phyloP scores from a whole-genome alignment of 176 grass and related monocot species.

The Sorghum bicolor region Sorghum_bicolor_NCBIv3 NC_012875.2:54172501-54173000 shows the following conservation, averaged over 20 bases:
- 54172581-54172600: too few species aligned
- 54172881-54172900: background rate
- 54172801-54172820: background rate
- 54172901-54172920: background rate
- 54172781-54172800: background rate
- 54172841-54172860: conserved; percentile 15
- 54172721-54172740: background rate
- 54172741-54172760: background rate
- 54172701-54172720: background rate
- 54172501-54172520: too few species aligned
- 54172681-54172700: background rate
- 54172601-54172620: too few species aligned
- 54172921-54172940: background rate
- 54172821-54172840: conserved; percentile 13
- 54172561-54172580: too few species aligned
- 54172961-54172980: background rate
- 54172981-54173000: background rate
- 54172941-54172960: background rate
- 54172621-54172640: too few species aligned
- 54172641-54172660: too few species aligned
- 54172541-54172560: too few species aligned
- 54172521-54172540: too few species aligned
- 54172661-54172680: background rate
- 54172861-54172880: background rate
- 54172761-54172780: background rate